These are phyloP conservation scores for Graphilbum ipis-grandicollis DNA, from an alignment of 2,329 filamentous ascomycete genomes.

Conservation along the genomic window DNA sequence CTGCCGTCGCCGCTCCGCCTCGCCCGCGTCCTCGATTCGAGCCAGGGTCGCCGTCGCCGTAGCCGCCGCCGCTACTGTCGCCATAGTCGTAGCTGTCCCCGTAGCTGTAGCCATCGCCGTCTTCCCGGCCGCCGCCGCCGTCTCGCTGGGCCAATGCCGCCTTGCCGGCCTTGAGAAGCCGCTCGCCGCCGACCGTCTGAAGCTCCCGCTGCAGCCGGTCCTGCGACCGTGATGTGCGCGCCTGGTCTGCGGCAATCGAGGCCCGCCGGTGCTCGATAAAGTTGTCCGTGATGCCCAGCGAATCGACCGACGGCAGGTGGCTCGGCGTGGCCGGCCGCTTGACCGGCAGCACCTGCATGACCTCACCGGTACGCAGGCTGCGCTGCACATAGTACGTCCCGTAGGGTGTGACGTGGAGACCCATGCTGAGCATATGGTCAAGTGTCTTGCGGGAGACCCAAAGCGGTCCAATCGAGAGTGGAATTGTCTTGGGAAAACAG, in stretches of 20 bases:
- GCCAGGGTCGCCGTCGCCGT: neutral
- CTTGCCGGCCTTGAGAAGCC: constrained; percentile 7
- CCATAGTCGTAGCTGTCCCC: neutral
- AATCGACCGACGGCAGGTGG: constrained; percentile 7
- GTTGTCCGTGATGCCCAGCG: constrained; percentile 8
- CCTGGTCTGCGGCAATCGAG: constrained; percentile 5
- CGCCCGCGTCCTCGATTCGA: too few species aligned
- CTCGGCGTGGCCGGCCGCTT: constrained; percentile 5
- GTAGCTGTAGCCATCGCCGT: neutral
- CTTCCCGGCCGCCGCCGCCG: neutral
- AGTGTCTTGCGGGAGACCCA: too few species aligned
- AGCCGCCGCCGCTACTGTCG: neutral
- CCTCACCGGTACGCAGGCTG: constrained; percentile 8
- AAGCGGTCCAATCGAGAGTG: too few species aligned
- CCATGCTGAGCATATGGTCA: constrained; percentile 5
- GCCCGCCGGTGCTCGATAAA: constrained; percentile 9
- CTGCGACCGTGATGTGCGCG: constrained; percentile 5
- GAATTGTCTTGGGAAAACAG: too few species aligned
- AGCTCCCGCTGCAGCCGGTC: constrained; percentile 8
- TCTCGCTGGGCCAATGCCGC: constrained; percentile 6
- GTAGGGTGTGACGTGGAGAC: constrained; percentile 8
- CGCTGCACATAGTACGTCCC: constrained; percentile 9
- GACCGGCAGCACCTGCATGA: constrained; percentile 9
- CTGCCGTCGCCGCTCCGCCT: too few species aligned
- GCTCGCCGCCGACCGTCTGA: constrained; percentile 6